A percentile compares a stretch with the other conserved stretches of the same genome.
Conservation (phyloP, 164 flowering plant genomes). For the Protea cynaroides region DNA sequence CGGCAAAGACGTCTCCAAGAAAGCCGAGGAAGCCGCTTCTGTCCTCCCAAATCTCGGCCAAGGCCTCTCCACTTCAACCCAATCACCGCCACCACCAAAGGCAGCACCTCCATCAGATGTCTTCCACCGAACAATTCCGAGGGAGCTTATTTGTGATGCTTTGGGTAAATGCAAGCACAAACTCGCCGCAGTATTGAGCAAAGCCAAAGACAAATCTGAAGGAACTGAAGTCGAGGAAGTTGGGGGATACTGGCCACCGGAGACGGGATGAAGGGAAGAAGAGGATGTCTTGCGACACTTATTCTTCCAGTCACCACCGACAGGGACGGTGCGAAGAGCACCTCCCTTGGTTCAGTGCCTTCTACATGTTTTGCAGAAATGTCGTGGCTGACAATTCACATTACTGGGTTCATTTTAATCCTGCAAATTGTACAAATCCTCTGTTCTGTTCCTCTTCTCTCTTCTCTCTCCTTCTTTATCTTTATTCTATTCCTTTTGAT, state of each 20-base stretch:
- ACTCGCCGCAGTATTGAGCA: slow-evolving; percentile 25
- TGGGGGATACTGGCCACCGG: no score
- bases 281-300: slow-evolving; percentile 43
- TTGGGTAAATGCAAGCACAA: slow-evolving; percentile 52
- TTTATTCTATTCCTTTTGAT: no score
- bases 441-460: no score
- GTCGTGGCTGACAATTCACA: slow-evolving; percentile 91
- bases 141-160: slow-evolving; percentile 57
- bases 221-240: no score
- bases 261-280: not conserved
- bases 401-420: no score
- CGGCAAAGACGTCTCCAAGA: no score
- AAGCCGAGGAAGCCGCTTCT: slow-evolving; percentile 19
- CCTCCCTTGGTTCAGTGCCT: slow-evolving; percentile 90
- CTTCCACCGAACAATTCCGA: slow-evolving; percentile 7
- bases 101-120: not conserved
- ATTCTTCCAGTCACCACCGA: slow-evolving; percentile 75
- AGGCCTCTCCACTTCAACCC: slow-evolving; percentile 8
- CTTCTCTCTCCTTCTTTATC: no score
- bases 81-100: not conserved
- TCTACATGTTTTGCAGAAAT: slow-evolving; percentile 73
- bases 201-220: slow-evolving; percentile 25
- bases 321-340: slow-evolving; percentile 69
- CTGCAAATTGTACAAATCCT: no score
- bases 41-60: slow-evolving; percentile 28